Evolutionary conservation across 2,329 filamentous ascomycete species (phyloP).

Genomic region (Alternaria arborescens): DNA sequence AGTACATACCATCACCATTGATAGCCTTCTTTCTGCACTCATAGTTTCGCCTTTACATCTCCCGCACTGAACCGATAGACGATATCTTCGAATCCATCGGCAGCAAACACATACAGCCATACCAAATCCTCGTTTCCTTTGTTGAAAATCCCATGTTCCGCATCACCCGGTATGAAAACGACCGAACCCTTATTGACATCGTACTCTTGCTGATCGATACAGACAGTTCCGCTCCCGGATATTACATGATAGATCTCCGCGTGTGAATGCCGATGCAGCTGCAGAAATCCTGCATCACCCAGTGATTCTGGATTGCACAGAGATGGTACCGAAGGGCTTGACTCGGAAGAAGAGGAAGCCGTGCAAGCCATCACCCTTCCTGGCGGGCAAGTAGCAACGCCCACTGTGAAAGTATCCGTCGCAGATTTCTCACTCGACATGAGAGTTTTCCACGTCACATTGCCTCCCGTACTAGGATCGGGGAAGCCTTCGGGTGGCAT

Average conservation of each 20-base stretch:
- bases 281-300: slow-evolving; percentile 44
- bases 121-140: slow-evolving; percentile 37
- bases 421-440: slow-evolving; percentile 47
- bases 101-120: slow-evolving; percentile 56
- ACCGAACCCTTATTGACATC: slow-evolving; percentile 46
- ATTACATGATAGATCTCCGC: slow-evolving; percentile 57
- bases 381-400: slow-evolving; percentile 46
- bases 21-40: neutral
- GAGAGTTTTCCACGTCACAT: slow-evolving; percentile 54
- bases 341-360: neutral
- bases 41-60: neutral
- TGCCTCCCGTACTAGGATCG: slow-evolving; percentile 16
- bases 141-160: slow-evolving; percentile 53
- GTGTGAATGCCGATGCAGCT: slow-evolving; percentile 52
- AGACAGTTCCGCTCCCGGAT: slow-evolving; percentile 49
- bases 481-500: slow-evolving; percentile 20
- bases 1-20: neutral
- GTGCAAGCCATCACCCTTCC: neutral
- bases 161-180: slow-evolving; percentile 55
- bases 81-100: slow-evolving; percentile 50
- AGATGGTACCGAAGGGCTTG: neutral
- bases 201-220: slow-evolving; percentile 49
- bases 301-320: slow-evolving; percentile 12
- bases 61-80: slow-evolving; percentile 48
- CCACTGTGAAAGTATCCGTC: slow-evolving; percentile 49